Evolutionary conservation across 2,329 filamentous ascomycete genomes (phyloP).

Genomic region (Didymella segeticola): DNA sequence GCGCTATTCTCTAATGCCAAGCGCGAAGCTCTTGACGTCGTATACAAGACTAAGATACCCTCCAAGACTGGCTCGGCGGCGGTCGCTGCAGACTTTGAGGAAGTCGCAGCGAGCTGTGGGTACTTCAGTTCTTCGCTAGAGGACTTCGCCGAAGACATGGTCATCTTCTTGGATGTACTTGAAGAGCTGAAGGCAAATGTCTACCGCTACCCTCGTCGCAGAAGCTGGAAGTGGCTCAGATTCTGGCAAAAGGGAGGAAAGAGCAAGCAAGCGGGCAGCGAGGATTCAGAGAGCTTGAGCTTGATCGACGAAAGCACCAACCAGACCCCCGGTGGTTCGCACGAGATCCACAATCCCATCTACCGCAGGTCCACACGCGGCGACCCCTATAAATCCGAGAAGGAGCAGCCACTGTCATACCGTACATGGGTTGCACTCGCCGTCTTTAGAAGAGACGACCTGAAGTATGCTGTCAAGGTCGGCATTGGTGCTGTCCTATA

Average conservation of each 20-base stretch:
- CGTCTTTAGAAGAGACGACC: constrained; percentile 68
- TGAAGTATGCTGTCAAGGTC: constrained; percentile 88
- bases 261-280: constrained; percentile 10
- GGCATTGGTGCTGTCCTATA: constrained; percentile 88
- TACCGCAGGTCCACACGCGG: constrained; percentile 37
- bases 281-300: constrained; percentile 31
- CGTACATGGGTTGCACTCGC: constrained; percentile 62
- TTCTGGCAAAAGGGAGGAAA: constrained; percentile 67
- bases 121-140: constrained; percentile 94
- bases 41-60: constrained; percentile 82
- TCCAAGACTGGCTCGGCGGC: constrained; percentile 72
- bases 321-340: constrained; percentile 38
- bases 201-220: constrained; percentile 65
- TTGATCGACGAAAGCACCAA: constrained; percentile 36
- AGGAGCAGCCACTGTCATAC: constrained; percentile 50
- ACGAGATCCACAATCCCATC: constrained; percentile 47
- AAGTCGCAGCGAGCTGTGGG: constrained; percentile 95
- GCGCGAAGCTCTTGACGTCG: constrained; percentile 74
- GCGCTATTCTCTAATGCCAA: constrained; percentile 78
- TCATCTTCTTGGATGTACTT: constrained; percentile 79
- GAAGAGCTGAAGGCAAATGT: constrained; percentile 81
- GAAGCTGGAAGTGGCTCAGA: constrained; percentile 84
- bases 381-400: constrained; percentile 37
- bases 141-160: constrained; percentile 89
- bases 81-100: constrained; percentile 91